Evolutionary conservation across 495 filamentous ascomycete species (phyloP), one percentile per base, ranked within the genome.

Genomic region (Evansstolkia leycettana): DNA sequence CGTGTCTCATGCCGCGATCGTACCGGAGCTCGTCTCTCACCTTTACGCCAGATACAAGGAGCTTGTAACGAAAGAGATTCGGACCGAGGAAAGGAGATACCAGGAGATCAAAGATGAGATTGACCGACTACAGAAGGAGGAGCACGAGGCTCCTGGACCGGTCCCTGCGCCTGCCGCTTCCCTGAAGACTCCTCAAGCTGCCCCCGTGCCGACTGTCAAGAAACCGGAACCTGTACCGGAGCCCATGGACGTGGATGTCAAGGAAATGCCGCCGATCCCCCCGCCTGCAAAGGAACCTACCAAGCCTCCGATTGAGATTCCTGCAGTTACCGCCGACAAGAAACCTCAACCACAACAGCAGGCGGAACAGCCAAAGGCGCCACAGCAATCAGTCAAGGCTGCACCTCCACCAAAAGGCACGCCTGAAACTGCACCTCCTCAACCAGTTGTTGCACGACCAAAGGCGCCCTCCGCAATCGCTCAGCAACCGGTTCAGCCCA

Each of bases 21-120:
- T 93, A 0, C 78, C 81, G 8, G 65, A 67, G 2, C 49, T 93
- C 5, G 72, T 87, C 19, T 65, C 73, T 26, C 75, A 79, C 38
- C 60, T 94, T 6, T 89, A 93, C 46, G 67, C 75, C 10, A 60
- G 72, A 37, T 94, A 94, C 50, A 69, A 76, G 33, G 74, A 77
- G 23, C 54, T 76, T 28, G 66, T 78, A 12, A 71, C 84, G 3
- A 55, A 60, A 30, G 69, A 79, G 45, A 88, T 98, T 38, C 67
- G 69, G 39, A 72, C 80, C 25, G 76, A 89, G 39, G 90, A 95
- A 60, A 67, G 60, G 31, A 60, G 64, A 33, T 88, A 76, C 52
- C 69, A 70, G 4, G 51, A 66, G 15, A 59, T 90, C 19, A 62
- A 73, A 36, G 54, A 63, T 11, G 85, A 94, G 36, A 70, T 89